Conservation (phyloP, 305 asterid species). For the Fraxinus dipetala region DNA sequence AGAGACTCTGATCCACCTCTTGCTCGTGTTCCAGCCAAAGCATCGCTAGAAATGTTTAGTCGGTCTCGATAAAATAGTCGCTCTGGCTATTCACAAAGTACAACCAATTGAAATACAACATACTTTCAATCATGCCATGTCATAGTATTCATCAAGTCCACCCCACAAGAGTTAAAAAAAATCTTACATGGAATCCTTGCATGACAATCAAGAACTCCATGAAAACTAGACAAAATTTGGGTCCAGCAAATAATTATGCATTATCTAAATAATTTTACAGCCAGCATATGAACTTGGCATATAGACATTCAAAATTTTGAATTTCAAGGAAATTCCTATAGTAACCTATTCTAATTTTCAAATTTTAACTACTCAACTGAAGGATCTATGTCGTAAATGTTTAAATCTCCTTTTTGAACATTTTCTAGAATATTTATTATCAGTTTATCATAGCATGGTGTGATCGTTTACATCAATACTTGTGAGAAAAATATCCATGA, state of each 20-base stretch:
- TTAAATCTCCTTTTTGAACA: neutral
- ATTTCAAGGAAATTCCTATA: neutral
- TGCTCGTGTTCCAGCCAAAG: constrained; percentile 93
- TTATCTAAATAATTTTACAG: neutral
- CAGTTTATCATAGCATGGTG: neutral
- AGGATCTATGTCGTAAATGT: neutral
- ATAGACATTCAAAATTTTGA: neutral
- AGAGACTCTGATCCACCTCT: constrained; percentile 73
- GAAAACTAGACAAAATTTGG: neutral
- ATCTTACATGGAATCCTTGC: neutral
- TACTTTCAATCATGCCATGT: neutral
- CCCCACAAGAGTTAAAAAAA: neutral
- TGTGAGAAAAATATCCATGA: neutral
- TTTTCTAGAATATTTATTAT: neutral
- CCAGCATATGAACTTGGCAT: neutral
- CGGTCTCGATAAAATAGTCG: constrained; percentile 71
- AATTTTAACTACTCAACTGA: neutral
- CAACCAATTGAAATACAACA: constrained; percentile 7
- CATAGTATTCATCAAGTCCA: neutral
- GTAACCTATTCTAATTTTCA: neutral
- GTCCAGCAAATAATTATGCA: neutral
- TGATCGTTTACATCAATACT: neutral
- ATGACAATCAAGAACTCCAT: constrained; percentile 3
- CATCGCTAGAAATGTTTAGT: constrained; percentile 74
- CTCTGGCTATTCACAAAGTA: constrained; percentile 64